phyloP scores from a whole-genome alignment of 192 early-diverging fungal genomes.

The Coemansia sp. region DNA sequence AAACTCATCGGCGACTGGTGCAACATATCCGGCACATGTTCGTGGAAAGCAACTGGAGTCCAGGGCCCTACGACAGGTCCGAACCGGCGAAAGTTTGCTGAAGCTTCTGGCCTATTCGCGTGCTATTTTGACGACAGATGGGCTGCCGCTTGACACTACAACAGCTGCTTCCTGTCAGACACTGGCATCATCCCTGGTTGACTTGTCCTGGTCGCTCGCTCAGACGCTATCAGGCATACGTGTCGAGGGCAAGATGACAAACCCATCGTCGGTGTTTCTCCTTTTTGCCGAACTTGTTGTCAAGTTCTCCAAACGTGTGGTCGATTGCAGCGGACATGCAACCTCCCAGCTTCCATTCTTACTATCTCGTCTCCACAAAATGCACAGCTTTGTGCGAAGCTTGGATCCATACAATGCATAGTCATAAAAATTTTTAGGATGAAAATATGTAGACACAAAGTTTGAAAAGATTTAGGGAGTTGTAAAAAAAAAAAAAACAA shows the following conservation, averaged over 20 bases:
- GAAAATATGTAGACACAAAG: too few species aligned
- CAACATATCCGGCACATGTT: neutral
- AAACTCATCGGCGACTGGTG: neutral
- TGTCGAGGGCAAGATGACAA: conserved; percentile 15
- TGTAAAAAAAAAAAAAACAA: too few species aligned
- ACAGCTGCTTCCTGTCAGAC: conserved; percentile 17
- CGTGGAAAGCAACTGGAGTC: conserved; percentile 34
- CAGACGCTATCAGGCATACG: conserved; percentile 34
- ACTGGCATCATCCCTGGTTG: conserved; percentile 41
- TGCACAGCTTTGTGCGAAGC: conserved; percentile 22
- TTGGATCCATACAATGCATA: conserved; percentile 3
- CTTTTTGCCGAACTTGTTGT: conserved; percentile 35
- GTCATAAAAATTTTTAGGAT: too few species aligned
- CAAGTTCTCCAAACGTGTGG: conserved; percentile 32
- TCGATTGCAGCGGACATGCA: conserved; percentile 26
- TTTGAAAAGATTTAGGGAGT: too few species aligned
- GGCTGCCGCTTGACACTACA: conserved; percentile 6
- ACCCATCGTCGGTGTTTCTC: conserved; percentile 26
- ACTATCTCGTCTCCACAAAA: conserved; percentile 21
- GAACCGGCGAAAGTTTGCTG: conserved; percentile 27
- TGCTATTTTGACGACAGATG: conserved; percentile 13
- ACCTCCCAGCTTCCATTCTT: neutral
- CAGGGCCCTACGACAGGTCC: conserved; percentile 38
- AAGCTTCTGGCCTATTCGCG: conserved; percentile 32
- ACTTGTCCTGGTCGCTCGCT: conserved; percentile 41